Percentiles rank a stretch among this genome's conserved stretches.
phyloP scores from a whole-genome alignment of 164 flowering plant genomes.

The Umbellularia californica region DNA sequence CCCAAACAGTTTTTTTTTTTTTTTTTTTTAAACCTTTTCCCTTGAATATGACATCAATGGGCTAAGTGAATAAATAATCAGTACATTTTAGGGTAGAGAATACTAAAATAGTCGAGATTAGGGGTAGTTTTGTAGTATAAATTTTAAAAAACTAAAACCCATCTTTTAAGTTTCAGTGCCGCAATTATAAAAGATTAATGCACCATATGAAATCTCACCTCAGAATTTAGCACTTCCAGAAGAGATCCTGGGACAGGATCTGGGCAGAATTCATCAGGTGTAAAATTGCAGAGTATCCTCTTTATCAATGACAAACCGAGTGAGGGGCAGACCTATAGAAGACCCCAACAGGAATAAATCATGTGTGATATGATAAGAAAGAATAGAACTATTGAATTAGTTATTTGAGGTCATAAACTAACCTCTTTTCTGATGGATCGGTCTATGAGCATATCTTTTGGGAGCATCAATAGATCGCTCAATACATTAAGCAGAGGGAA shows the following conservation, averaged over 20 bases:
- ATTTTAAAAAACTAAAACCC: no score
- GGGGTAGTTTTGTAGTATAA: no score
- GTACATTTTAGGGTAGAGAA: no score
- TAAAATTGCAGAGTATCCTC: slow-evolving; percentile 88
- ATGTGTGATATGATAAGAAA: not conserved
- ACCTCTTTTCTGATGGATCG: slow-evolving; percentile 84
- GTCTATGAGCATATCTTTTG: slow-evolving; percentile 95
- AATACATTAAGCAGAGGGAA: slow-evolving; percentile 70
- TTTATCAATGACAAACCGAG: slow-evolving; percentile 70
- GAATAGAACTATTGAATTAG: not conserved
- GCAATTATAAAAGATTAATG: not conserved
- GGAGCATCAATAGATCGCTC: slow-evolving; percentile 98
- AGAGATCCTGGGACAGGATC: slow-evolving; percentile 94
- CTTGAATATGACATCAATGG: no score
- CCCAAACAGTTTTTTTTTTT: no score
- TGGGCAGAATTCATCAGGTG: slow-evolving; percentile 98
- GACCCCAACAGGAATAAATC: slow-evolving; percentile 1
- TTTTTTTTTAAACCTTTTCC: no score
- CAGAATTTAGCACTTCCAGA: slow-evolving; percentile 80
- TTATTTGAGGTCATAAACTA: not conserved
- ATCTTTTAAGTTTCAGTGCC: no score
- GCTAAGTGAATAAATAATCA: no score
- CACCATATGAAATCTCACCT: slow-evolving; percentile 43
- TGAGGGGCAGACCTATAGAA: slow-evolving; percentile 75
- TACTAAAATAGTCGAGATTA: no score